Evolutionary conservation across 345 rosid genomes (phyloP).

Genomic region (Turritis glabra): DNA sequence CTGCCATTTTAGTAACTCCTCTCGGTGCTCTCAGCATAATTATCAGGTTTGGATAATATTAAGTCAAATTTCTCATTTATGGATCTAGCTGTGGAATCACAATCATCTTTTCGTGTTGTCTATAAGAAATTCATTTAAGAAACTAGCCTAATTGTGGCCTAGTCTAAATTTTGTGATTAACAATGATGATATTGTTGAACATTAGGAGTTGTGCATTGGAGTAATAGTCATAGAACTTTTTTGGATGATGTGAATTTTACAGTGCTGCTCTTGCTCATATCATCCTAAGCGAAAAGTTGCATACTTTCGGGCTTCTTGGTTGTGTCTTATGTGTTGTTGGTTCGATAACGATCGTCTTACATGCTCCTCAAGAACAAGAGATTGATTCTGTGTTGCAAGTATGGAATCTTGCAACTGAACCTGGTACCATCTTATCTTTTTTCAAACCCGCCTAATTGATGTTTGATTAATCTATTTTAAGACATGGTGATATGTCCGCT

Average conservation of each 20-base stretch:
- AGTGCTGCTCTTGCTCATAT: conserved; percentile 89
- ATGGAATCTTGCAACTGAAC: conserved; percentile 97
- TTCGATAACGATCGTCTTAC: conserved; percentile 82
- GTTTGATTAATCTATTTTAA: not conserved
- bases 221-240: not conserved
- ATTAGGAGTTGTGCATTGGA: not conserved
- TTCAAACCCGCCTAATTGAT: not conserved
- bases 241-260: conserved; percentile 33
- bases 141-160: not conserved
- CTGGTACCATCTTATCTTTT: conserved; percentile 50
- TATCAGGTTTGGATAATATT: conserved; percentile 59
- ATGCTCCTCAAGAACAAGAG: conserved; percentile 93
- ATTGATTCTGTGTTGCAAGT: conserved; percentile 82
- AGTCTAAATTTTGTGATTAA: conserved; percentile 9
- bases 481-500: conserved; percentile 1
- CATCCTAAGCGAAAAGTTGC: conserved; percentile 72
- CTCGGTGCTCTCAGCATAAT: conserved; percentile 93
- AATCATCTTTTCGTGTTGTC: not conserved
- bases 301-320: conserved; percentile 83
- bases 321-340: conserved; percentile 92
- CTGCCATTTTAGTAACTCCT: conserved; percentile 87
- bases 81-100: not conserved
- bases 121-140: not conserved
- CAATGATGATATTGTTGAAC: not conserved
- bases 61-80: not conserved